Base-by-base conservation (phyloP, 1,284 basidiomycete genomes). In the Cutaneotrichosporon curvatum region DNA sequence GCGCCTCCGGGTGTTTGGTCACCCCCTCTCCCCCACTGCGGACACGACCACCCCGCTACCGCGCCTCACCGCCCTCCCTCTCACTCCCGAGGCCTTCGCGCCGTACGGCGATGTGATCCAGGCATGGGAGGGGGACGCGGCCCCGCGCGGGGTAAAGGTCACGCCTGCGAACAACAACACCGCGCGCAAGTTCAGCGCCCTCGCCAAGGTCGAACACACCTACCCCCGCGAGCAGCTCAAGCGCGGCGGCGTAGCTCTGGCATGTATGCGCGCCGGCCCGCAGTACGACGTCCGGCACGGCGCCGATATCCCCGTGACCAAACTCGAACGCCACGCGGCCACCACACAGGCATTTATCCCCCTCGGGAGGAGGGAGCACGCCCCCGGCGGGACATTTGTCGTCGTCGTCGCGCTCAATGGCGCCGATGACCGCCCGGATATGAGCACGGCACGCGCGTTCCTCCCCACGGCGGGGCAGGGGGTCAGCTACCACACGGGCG, bases 71-170 rank as follows among this genome's bases (percentile, higher is more conserved):
- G 83, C 84, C 20, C 74, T 89, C 3, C 84, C 85, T 11, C 74
- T 96, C 52, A 89, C 88, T 0, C 76, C 80, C 18, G 86, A 90
- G 62, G 84, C 81, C 2, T 96, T 95, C 70, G 77, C 78, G 23
- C 79, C 84, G 0, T 96, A 83, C 70, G 91, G 91, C 2, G 77
- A 84, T 56, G 89, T 95, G 47, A 78, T 95, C 42, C 87, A 95
- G 70, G 88, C 83, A 4, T 70, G 60, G 45, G 58, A 65, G 3
- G 65, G 69, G 37, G 61, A 67, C 2, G 63, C 66, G 7, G 69
- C 71, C 7, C 70, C 72, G 1, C 61, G 65, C 37, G 80, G 79
- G 22, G 79, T 79, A 32, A 78, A 78, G 57, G n/a, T n/a, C n/a
- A n/a, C n/a, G n/a, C n/a, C n/a, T n/a, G n/a, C 25, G 25, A 7